Evolutionary conservation across 371 early-diverging fungal genomes (phyloP).

Genomic region (Apophysomyces variabilis): DNA sequence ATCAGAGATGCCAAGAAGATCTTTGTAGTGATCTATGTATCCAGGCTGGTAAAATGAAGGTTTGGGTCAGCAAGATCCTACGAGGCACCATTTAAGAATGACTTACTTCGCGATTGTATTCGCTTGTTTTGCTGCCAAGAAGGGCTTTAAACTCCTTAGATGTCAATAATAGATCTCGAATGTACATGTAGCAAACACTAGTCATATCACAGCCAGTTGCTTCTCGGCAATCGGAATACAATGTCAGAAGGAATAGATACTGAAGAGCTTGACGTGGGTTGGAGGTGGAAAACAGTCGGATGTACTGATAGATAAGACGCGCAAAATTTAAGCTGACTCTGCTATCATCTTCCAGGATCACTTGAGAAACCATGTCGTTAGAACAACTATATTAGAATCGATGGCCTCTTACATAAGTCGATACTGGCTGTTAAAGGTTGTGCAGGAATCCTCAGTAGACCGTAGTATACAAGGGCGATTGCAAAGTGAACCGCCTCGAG

Average conservation of each 20-base stretch:
- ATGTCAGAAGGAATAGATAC: conserved; percentile 67
- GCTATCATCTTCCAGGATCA: conserved; percentile 33
- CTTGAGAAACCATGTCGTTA: conserved; percentile 11
- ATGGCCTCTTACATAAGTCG: conserved; percentile 37
- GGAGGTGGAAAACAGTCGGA: conserved; percentile 46
- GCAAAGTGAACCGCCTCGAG: conserved; percentile 93
- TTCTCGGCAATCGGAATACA: conserved; percentile 48
- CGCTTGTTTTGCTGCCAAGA: conserved; percentile 56
- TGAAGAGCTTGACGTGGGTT: conserved; percentile 67
- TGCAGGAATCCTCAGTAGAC: conserved; percentile 76
- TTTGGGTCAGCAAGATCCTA: conserved; percentile 3
- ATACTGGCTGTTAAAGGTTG: conserved; percentile 26
- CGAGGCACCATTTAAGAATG: neutral
- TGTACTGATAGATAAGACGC: conserved; percentile 63
- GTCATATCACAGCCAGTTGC: conserved; percentile 41
- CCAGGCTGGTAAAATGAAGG: conserved; percentile 46
- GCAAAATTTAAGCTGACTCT: conserved; percentile 60
- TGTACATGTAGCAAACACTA: conserved; percentile 41
- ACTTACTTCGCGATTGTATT: conserved; percentile 34
- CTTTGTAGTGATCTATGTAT: conserved; percentile 63
- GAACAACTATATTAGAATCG: neutral
- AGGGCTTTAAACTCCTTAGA: conserved; percentile 60
- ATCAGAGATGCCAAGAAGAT: conserved; percentile 60
- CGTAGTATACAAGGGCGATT: conserved; percentile 78
- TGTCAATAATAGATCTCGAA: conserved; percentile 50